phyloP scores from a whole-genome alignment of 2,329 filamentous ascomycete genomes.

The Fusarium acutatum region DNA sequence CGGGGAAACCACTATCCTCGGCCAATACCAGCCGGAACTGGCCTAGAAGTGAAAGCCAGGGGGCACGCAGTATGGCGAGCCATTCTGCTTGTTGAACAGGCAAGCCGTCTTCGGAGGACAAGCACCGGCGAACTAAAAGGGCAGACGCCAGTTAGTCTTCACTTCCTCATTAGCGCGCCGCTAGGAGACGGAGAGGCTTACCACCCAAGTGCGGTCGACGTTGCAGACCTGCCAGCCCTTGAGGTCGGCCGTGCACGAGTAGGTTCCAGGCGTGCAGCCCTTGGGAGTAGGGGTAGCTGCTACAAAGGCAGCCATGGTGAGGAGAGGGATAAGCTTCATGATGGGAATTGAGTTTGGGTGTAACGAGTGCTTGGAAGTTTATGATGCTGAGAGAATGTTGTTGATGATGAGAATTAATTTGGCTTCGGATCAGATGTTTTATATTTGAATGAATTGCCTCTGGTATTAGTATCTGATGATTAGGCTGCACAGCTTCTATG shows the following conservation, averaged over 20 bases:
- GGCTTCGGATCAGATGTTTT: not conserved
- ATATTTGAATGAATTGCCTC: not conserved
- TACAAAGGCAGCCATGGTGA: not conserved
- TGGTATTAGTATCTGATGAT: too few species aligned
- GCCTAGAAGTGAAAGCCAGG: not conserved
- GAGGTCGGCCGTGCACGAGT: not conserved
- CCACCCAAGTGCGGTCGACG: not conserved
- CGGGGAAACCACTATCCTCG: too few species aligned
- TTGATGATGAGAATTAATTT: not conserved
- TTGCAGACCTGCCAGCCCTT: not conserved
- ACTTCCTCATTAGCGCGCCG: not conserved
- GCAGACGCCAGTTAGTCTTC: not conserved
- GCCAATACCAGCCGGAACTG: too few species aligned
- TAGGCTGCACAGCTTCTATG: not conserved
- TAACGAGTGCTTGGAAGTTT: not conserved
- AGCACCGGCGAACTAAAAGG: not conserved
- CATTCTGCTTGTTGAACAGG: not conserved
- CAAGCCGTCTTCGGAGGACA: not conserved
- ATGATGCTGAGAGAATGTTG: not conserved
- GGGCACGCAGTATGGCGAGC: not conserved
- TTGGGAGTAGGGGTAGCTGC: not conserved
- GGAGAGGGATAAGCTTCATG: not conserved
- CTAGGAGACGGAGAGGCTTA: not conserved
- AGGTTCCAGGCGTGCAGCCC: not conserved
- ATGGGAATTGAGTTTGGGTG: not conserved